These are phyloP conservation scores for Pleurotus salmoneostramineus DNA, from an alignment of 768 basidiomycete genomes.

Conservation along the genomic window DNA sequence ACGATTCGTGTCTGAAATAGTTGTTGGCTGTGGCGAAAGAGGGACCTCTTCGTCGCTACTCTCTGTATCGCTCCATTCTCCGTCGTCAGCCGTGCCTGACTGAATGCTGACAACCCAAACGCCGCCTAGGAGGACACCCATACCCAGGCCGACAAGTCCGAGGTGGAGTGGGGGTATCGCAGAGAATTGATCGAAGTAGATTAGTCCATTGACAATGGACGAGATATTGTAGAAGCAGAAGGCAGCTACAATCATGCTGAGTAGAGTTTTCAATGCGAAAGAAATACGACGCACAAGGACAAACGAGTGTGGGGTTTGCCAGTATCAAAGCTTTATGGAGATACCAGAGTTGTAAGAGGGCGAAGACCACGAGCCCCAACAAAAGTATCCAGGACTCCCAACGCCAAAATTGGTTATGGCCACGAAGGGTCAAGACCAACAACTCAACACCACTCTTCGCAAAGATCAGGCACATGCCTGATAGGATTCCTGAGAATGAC, in stretches of 20 bases:
- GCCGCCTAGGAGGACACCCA: constrained; percentile 72
- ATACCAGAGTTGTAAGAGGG: constrained; percentile 81
- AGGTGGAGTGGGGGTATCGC: constrained; percentile 68
- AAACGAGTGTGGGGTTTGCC: constrained; percentile 82
- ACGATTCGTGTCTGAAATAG: background rate
- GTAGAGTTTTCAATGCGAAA: constrained; percentile 7
- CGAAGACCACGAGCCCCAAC: constrained; percentile 66
- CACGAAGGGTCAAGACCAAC: constrained; percentile 69
- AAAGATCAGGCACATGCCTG: constrained; percentile 89
- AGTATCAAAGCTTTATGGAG: constrained; percentile 75
- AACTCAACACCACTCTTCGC: constrained; percentile 94
- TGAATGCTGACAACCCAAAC: constrained; percentile 89
- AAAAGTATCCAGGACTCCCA: constrained; percentile 86
- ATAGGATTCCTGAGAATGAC: constrained; percentile 82
- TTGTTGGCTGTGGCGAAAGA: constrained; percentile 15
- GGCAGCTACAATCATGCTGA: constrained; percentile 44
- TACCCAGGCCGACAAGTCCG: constrained; percentile 73
- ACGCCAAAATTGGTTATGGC: constrained; percentile 77
- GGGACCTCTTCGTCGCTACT: constrained; percentile 26
- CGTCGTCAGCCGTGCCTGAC: constrained; percentile 49
- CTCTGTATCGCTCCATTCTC: constrained; percentile 43
- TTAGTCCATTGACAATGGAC: constrained; percentile 84
- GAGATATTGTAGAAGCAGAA: constrained; percentile 96
- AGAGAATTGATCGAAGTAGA: constrained; percentile 86
- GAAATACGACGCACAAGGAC: constrained; percentile 58